Evolutionary conservation across 306 rosid genomes (phyloP).

Genomic region (Malus asiatica): DNA sequence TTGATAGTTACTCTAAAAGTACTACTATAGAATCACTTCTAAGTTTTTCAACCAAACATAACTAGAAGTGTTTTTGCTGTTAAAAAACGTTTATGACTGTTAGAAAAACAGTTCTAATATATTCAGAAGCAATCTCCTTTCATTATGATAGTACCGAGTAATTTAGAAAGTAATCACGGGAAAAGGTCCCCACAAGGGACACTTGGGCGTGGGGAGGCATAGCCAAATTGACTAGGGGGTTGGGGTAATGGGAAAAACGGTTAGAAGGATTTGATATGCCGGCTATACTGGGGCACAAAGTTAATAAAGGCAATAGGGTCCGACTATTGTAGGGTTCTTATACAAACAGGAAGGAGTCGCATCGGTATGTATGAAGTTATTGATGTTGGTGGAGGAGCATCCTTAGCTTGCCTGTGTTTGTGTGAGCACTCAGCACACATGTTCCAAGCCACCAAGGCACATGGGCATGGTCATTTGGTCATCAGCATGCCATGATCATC

Average conservation of each 20-base stretch:
- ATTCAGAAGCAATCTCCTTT: too few species aligned
- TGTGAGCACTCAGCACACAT: neutral
- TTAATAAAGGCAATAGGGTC: constrained; percentile 40
- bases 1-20: too few species aligned
- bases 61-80: too few species aligned
- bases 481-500: neutral
- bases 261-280: constrained; percentile 36
- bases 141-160: too few species aligned
- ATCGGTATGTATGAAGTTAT: neutral
- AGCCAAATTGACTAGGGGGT: constrained; percentile 26
- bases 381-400: constrained; percentile 9
- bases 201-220: constrained; percentile 24
- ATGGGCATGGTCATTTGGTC: neutral
- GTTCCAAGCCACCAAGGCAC: neutral
- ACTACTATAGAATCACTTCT: too few species aligned
- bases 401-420: neutral
- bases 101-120: too few species aligned
- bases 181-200: constrained; percentile 15
- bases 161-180: neutral
- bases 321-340: constrained; percentile 10
- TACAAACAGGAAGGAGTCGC: neutral
- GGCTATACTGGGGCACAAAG: constrained; percentile 48
- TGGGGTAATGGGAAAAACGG: constrained; percentile 32
- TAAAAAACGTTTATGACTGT: too few species aligned
- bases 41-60: too few species aligned